Conservation (phyloP, 768 basidiomycete species). For the Russula earlei region DNA sequence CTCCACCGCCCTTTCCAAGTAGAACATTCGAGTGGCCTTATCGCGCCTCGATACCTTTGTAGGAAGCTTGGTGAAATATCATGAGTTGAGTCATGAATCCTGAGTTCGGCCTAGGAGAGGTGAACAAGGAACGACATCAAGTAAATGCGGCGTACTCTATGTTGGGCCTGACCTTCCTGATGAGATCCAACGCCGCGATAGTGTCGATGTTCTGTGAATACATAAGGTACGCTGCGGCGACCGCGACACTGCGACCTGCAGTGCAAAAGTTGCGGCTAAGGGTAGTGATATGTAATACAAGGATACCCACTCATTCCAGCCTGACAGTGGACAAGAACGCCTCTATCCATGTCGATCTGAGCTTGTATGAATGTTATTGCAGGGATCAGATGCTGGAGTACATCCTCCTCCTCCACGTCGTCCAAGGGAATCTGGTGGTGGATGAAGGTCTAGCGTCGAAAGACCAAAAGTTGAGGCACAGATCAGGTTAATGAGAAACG, state of each 20-base stretch:
- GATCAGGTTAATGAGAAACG: neutral
- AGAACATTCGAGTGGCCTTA: constrained; percentile 70
- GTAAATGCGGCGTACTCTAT: constrained; percentile 47
- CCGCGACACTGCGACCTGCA: constrained; percentile 72
- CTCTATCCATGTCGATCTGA: constrained; percentile 63
- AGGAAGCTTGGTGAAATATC: constrained; percentile 65
- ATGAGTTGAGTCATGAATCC: constrained; percentile 76
- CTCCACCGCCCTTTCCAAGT: constrained; percentile 64
- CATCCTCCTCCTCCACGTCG: constrained; percentile 65
- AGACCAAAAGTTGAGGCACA: neutral
- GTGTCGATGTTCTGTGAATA: constrained; percentile 49
- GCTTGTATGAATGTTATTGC: constrained; percentile 77
- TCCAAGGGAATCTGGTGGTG: constrained; percentile 73
- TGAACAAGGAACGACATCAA: constrained; percentile 4
- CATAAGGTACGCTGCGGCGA: constrained; percentile 88
- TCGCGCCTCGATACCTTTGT: constrained; percentile 56
- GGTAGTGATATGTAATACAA: neutral
- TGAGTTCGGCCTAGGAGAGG: constrained; percentile 61
- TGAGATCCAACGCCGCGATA: constrained; percentile 55
- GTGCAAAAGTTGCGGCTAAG: neutral
- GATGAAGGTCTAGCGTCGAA: constrained; percentile 54
- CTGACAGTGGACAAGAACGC: constrained; percentile 84
- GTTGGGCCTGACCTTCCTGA: constrained; percentile 54
- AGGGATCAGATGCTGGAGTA: constrained; percentile 67
- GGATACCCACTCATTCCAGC: constrained; percentile 73